Percentiles rank a stretch among this genome's conserved stretches.
Conservation (phyloP, 331 rosid genomes). For the Malus hybrid region DNA sequence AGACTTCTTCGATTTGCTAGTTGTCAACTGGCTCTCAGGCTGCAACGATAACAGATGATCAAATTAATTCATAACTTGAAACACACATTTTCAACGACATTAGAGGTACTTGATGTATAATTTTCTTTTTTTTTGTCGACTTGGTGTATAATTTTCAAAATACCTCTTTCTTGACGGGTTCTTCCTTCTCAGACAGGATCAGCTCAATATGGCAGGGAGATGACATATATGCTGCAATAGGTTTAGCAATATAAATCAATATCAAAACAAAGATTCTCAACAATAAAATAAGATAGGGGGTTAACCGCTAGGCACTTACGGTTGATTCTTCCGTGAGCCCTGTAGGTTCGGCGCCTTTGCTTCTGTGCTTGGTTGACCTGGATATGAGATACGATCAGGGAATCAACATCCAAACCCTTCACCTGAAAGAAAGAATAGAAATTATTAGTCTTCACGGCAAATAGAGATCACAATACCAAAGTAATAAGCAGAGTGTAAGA, state of each 20-base stretch:
- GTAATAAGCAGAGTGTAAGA: too few species aligned
- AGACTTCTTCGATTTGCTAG: slow-evolving; percentile 70
- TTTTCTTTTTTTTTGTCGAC: too few species aligned
- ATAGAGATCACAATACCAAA: background rate
- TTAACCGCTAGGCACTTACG: slow-evolving; percentile 35
- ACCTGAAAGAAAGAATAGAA: slow-evolving; percentile 33
- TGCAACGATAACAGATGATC: slow-evolving; percentile 13
- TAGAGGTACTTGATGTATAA: too few species aligned
- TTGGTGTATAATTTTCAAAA: background rate
- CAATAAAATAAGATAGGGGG: background rate
- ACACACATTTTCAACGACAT: background rate
- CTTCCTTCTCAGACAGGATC: slow-evolving; percentile 83
- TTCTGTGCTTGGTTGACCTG: slow-evolving; percentile 89
- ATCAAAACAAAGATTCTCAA: background rate
- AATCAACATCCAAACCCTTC: slow-evolving; percentile 91
- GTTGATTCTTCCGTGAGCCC: slow-evolving; percentile 96
- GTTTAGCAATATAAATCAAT: background rate
- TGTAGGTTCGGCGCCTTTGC: slow-evolving; percentile 91
- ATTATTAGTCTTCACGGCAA: background rate
- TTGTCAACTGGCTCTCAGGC: slow-evolving; percentile 75
- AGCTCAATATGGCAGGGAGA: slow-evolving; percentile 97
- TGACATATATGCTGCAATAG: slow-evolving; percentile 80
- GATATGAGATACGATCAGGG: slow-evolving; percentile 66
- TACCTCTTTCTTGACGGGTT: slow-evolving; percentile 92
- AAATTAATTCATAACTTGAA: background rate